Percentiles rank a stretch among this genome's conserved stretches.
Conservation (phyloP, 257 asterid genomes). For the Mentha longifolia region DNA sequence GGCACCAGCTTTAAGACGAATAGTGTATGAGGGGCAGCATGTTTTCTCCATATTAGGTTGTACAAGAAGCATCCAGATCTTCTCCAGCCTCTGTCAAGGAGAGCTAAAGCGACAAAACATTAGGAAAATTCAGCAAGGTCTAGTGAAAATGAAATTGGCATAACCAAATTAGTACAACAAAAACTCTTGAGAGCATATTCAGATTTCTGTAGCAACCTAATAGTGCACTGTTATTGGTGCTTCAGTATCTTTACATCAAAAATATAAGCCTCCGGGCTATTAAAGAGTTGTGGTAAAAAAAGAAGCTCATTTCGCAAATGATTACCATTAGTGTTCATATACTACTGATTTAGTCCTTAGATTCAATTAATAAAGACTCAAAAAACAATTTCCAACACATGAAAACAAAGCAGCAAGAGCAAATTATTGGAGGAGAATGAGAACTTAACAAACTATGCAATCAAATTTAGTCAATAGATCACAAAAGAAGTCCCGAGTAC, state of each 20-base stretch:
- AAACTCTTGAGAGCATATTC: neutral
- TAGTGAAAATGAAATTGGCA: slow-evolving; percentile 20
- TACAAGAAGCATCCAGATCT: slow-evolving; percentile 94
- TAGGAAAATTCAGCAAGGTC: slow-evolving; percentile 29
- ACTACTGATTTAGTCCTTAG: slow-evolving; percentile 21
- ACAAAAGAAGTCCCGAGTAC: slow-evolving; percentile 1
- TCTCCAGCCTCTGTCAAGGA: slow-evolving; percentile 99
- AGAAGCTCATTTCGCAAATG: slow-evolving; percentile 11
- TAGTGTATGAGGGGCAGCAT: slow-evolving; percentile 95
- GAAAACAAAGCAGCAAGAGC: neutral
- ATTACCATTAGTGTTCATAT: slow-evolving; percentile 17
- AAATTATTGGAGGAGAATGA: slow-evolving; percentile 1
- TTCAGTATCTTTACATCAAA: neutral
- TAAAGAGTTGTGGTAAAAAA: neutral
- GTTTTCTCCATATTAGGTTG: slow-evolving; percentile 97
- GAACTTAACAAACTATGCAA: slow-evolving; percentile 12
- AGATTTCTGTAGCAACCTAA: neutral
- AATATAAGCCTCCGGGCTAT: slow-evolving; percentile 1
- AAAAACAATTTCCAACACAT: slow-evolving; percentile 1
- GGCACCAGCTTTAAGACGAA: slow-evolving; percentile 80
- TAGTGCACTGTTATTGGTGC: neutral
- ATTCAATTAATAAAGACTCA: slow-evolving; percentile 22
- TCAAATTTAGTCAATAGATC: slow-evolving; percentile 6
- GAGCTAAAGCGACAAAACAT: slow-evolving; percentile 56
- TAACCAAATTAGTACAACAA: slow-evolving; percentile 10